These are phyloP conservation scores for Myrmaecium sp. DNA, from an alignment of 2,329 filamentous ascomycete genomes.

Conservation along the genomic window DNA sequence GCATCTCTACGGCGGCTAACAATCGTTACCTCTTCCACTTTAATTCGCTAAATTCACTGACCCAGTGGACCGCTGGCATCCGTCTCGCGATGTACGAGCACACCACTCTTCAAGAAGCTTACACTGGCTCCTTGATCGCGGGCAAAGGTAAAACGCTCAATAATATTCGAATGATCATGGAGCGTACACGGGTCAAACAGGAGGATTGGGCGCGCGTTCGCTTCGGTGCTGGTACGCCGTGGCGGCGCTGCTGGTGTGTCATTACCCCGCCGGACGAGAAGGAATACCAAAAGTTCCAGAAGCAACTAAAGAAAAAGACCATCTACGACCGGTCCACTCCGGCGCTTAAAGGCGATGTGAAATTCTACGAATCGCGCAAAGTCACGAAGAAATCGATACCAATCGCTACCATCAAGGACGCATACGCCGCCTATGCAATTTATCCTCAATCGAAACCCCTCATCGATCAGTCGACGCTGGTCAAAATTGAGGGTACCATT, in stretches of 20 bases:
- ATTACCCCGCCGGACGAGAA: constrained; percentile 88
- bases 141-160: constrained; percentile 83
- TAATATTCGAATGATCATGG: constrained; percentile 80
- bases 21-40: constrained; percentile 95
- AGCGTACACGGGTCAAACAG: constrained; percentile 55
- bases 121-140: constrained; percentile 87
- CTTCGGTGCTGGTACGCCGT: constrained; percentile 89
- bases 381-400: constrained; percentile 83
- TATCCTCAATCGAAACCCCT: constrained; percentile 89
- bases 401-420: constrained; percentile 80
- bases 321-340: constrained; percentile 62
- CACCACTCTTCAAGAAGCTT: constrained; percentile 82
- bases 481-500: constrained; percentile 86
- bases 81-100: constrained; percentile 90
- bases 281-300: constrained; percentile 68
- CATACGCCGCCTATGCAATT: constrained; percentile 84
- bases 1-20: constrained; percentile 84
- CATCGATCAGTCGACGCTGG: constrained; percentile 82
- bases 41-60: constrained; percentile 80
- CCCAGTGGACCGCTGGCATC: constrained; percentile 92
- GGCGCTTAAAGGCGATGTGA: constrained; percentile 70
- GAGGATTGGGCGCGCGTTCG: constrained; percentile 92
- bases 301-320: constrained; percentile 64
- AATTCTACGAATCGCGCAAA: constrained; percentile 82
- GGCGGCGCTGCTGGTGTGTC: constrained; percentile 94